Conservation (phyloP, 805 yeast genomes). For the Cyberlindnera mrakii region DNA sequence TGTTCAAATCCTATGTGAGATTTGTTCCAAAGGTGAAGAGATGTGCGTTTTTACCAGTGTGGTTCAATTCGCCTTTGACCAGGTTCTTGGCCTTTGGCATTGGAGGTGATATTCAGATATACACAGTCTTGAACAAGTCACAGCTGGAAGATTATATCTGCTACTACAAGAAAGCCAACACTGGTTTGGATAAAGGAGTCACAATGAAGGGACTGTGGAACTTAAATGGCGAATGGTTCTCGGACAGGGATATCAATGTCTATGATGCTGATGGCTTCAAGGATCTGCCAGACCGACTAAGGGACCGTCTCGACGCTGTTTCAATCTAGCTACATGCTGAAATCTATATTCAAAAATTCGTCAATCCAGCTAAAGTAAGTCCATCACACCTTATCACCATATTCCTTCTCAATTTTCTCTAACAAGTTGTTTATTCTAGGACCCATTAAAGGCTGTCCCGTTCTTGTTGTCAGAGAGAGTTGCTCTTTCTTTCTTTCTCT, state of each 20-base stretch:
- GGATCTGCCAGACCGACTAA: constrained; percentile 4
- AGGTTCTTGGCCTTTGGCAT: constrained; percentile 28
- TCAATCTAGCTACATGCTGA: constrained; percentile 1
- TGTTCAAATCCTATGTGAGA: constrained; percentile 17
- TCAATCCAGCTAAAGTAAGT: background rate
- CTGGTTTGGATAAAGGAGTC: constrained; percentile 2
- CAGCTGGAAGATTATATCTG: constrained; percentile 1
- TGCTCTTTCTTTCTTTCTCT: constrained; percentile 39
- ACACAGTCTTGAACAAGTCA: constrained; percentile 13
- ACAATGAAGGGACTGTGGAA: constrained; percentile 22
- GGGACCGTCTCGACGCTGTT: constrained; percentile 9
- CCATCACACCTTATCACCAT: constrained; percentile 6
- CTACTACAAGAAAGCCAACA: background rate
- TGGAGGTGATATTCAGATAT: constrained; percentile 31
- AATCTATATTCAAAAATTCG: background rate
- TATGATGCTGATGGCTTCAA: constrained; percentile 13
- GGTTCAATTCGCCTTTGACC: constrained; percentile 19
- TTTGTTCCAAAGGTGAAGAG: constrained; percentile 28
- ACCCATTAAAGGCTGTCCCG: constrained; percentile 89
- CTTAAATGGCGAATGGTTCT: constrained; percentile 10
- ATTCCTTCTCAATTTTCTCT: constrained; percentile 63
- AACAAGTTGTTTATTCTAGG: constrained; percentile 75
- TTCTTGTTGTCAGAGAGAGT: constrained; percentile 49
- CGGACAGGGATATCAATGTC: constrained; percentile 9
- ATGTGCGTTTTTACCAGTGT: constrained; percentile 27